These are phyloP conservation scores for Colletotrichum viniferum DNA, from an alignment of 2,329 filamentous ascomycete species.

Conservation along the genomic window DNA sequence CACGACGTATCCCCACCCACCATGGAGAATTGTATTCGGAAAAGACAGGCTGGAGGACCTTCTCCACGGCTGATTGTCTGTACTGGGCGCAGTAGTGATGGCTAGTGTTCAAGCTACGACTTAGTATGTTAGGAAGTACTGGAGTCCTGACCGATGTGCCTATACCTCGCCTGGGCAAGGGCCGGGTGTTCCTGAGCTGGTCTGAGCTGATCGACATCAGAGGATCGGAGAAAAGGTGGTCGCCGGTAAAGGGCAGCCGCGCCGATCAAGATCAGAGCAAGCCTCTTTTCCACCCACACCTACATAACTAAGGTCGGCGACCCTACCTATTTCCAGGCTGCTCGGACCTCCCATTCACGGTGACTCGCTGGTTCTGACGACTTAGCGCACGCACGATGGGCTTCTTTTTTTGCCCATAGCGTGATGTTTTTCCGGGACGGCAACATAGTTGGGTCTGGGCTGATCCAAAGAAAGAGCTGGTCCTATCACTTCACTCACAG, in stretches of 20 bases:
- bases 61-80: not conserved
- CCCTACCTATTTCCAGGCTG: not conserved
- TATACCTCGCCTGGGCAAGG: not conserved
- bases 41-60: not conserved
- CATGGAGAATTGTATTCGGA: not conserved
- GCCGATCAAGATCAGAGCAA: slow-evolving; percentile 18
- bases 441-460: not conserved
- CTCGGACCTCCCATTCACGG: not conserved
- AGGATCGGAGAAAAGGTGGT: not conserved
- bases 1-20: not conserved
- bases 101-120: not conserved
- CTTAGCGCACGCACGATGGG: not conserved
- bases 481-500: not conserved
- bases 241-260: not conserved
- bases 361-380: not conserved
- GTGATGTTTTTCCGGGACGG: not conserved
- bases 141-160: not conserved
- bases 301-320: not conserved
- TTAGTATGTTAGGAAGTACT: not conserved
- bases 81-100: not conserved
- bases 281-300: not conserved
- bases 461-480: not conserved
- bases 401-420: not conserved
- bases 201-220: not conserved
- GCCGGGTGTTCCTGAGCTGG: not conserved